Conservation (phyloP, 441 rosid genomes). For the Viola pubescens region DNA sequence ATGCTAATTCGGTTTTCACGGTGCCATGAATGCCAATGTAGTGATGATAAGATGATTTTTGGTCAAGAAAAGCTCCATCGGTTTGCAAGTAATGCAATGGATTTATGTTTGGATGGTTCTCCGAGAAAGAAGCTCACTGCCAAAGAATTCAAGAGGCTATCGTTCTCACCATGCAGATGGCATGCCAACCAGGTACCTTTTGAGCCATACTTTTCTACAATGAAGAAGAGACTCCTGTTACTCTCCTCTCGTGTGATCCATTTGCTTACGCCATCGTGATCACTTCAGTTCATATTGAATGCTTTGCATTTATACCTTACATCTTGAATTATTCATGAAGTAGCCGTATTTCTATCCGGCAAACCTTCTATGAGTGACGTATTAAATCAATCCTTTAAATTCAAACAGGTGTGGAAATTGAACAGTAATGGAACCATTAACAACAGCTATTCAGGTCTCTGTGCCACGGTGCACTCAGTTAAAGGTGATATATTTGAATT, state of each 20-base stretch:
- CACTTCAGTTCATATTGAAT: neutral
- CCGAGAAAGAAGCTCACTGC: slow-evolving; percentile 53
- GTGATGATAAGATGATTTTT: slow-evolving; percentile 42
- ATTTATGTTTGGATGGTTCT: slow-evolving; percentile 70
- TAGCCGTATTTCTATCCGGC: neutral
- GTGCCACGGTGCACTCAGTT: slow-evolving; percentile 46
- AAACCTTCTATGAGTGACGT: slow-evolving; percentile 3
- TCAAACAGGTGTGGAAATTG: slow-evolving; percentile 71
- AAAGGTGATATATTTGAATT: slow-evolving; percentile 32
- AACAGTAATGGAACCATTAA: slow-evolving; percentile 48
- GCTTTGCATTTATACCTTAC: neutral
- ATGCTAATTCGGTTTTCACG: neutral
- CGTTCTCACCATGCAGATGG: slow-evolving; percentile 58
- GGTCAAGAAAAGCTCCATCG: slow-evolving; percentile 39
- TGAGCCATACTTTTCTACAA: neutral
- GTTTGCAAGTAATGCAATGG: slow-evolving; percentile 42
- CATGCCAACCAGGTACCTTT: slow-evolving; percentile 67
- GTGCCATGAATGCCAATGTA: slow-evolving; percentile 23
- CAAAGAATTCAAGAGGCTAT: slow-evolving; percentile 41
- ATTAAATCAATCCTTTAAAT: slow-evolving; percentile 1
- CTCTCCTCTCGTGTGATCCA: neutral
- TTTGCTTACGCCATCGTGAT: neutral
- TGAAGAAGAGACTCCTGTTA: neutral
- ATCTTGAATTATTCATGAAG: neutral
- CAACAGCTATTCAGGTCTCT: slow-evolving; percentile 74